A percentile compares a stretch with the other conserved stretches of the same genome.
phyloP scores from a whole-genome alignment of 2,329 filamentous ascomycete genomes.

The Venturia effusa region DNA sequence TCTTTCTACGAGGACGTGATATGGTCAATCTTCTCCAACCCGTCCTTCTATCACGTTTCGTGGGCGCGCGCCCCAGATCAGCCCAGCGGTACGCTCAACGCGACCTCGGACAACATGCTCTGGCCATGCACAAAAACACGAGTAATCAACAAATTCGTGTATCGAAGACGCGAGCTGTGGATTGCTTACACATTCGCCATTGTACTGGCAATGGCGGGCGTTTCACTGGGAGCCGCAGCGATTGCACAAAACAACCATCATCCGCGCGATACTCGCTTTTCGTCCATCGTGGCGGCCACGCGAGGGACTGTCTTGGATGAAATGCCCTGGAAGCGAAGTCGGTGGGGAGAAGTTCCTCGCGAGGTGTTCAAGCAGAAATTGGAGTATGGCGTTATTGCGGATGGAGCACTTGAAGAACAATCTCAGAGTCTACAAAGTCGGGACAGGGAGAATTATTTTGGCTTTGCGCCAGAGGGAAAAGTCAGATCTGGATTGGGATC shows the following conservation, averaged over 20 bases:
- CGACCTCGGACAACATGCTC: neutral
- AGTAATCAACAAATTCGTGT: constrained; percentile 21
- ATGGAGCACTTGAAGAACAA: neutral
- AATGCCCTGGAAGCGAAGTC: neutral
- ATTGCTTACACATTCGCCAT: constrained; percentile 26
- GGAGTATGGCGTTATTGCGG: neutral
- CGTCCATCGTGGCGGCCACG: constrained; percentile 27
- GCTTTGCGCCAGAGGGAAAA: neutral
- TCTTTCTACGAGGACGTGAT: constrained; percentile 27
- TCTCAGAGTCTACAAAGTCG: neutral
- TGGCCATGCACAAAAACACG: constrained; percentile 16
- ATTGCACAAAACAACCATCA: constrained; percentile 25
- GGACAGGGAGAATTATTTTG: neutral
- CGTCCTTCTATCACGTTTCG: constrained; percentile 15
- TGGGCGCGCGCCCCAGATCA: neutral
- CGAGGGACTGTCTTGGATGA: constrained; percentile 25
- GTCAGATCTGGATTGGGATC: neutral
- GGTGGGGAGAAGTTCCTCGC: neutral
- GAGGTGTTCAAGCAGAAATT: neutral
- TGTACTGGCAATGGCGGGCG: constrained; percentile 19
- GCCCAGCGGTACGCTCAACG: neutral
- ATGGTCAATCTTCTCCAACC: constrained; percentile 24
- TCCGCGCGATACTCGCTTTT: constrained; percentile 25
- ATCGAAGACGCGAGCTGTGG: constrained; percentile 23
- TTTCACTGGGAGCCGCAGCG: constrained; percentile 23